phyloP scores from a whole-genome alignment of 2,329 filamentous ascomycete species.

The Zymoseptoria passerinii region DNA sequence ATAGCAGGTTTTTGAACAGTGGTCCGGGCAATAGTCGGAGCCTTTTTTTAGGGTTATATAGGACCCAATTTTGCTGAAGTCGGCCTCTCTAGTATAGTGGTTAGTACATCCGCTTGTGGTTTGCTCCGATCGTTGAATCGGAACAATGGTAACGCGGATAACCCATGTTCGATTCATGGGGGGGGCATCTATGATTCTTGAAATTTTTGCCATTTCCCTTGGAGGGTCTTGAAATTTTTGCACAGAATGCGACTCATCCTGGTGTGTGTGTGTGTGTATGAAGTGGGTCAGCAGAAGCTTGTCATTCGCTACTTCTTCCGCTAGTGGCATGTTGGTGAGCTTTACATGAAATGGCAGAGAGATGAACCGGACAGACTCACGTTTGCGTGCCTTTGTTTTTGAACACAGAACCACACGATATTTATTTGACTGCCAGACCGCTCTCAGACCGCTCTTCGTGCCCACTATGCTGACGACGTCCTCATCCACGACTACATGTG shows the following conservation, averaged over 20 bases:
- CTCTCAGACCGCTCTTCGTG: slow-evolving; percentile 33
- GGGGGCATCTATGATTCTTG: slow-evolving; percentile 1
- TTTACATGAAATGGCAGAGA: background rate
- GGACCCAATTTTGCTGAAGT: background rate
- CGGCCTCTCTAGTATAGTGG: slow-evolving; percentile 7
- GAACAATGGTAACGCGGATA: slow-evolving; percentile 1
- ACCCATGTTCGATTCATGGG: slow-evolving; percentile 10
- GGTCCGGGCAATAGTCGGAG: background rate
- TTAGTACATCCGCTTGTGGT: slow-evolving; percentile 8
- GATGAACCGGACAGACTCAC: background rate
- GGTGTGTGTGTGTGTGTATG: background rate
- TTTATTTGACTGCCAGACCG: slow-evolving; percentile 22
- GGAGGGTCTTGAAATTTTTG: background rate
- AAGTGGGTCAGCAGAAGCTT: background rate
- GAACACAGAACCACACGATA: background rate
- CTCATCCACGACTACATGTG: slow-evolving; percentile 65
- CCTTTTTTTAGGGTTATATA: background rate
- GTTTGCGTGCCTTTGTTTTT: background rate
- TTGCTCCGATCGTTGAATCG: background rate
- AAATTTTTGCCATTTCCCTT: background rate
- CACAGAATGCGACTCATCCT: no score
- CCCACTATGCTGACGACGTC: slow-evolving; percentile 59
- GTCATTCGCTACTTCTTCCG: background rate
- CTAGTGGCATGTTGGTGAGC: background rate
- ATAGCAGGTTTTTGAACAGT: background rate